These are phyloP conservation scores for Xylaria venustula DNA, from an alignment of 495 filamentous ascomycete genomes.

Conservation along the genomic window DNA sequence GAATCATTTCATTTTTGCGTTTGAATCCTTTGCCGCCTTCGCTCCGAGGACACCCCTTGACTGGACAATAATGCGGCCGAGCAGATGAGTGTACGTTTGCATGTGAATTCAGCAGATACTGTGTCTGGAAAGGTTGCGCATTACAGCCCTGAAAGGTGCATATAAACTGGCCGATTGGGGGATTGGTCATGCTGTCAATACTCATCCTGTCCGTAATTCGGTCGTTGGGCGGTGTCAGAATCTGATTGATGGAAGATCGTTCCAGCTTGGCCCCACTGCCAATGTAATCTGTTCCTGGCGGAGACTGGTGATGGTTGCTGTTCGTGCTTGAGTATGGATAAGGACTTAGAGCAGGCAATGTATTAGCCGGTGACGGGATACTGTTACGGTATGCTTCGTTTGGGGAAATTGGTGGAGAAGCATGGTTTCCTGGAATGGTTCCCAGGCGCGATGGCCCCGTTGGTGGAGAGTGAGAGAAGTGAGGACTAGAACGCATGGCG, in stretches of 20 bases:
- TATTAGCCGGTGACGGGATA: constrained; percentile 32
- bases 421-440: constrained; percentile 29
- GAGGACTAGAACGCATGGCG: constrained; percentile 20
- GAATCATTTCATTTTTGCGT: constrained; percentile 98
- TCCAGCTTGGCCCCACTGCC: constrained; percentile 32
- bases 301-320: constrained; percentile 18
- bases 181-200: constrained; percentile 48
- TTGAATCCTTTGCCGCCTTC: constrained; percentile 95
- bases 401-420: constrained; percentile 43
- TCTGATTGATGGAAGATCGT: constrained; percentile 30
- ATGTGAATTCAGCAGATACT: constrained; percentile 81
- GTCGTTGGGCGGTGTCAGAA: constrained; percentile 34
- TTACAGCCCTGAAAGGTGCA: constrained; percentile 61
- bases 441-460: constrained; percentile 22
- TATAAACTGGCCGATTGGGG: constrained; percentile 41
- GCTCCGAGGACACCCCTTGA: constrained; percentile 72
- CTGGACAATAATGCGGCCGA: constrained; percentile 88
- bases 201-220: constrained; percentile 50
- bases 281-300: constrained; percentile 23
- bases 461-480: constrained; percentile 35
- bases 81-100: constrained; percentile 92
- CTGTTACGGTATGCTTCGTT: constrained; percentile 30
- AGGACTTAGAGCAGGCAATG: constrained; percentile 25
- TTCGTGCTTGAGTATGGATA: constrained; percentile 21
- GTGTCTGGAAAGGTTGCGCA: constrained; percentile 88